Base-by-base conservation (phyloP, 1,284 basidiomycete species). In the Blastosporella zonata region DNA sequence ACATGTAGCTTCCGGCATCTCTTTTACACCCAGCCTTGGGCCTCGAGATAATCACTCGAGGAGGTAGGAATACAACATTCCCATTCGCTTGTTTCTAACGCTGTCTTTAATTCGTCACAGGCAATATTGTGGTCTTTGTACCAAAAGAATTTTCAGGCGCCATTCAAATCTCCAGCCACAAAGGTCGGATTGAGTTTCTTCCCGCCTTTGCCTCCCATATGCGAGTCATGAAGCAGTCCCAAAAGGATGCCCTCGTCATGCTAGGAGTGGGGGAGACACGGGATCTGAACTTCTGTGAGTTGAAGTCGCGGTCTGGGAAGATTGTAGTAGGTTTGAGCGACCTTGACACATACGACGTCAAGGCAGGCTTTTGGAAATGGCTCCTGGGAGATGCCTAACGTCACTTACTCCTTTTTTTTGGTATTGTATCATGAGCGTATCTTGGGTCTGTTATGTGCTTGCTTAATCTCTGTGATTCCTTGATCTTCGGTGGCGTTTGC, bases 301-400 rank as follows among this genome's bases (percentile, higher is more conserved):
- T 72, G 27, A 56, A 48, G 29, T 61, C 69, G n/a, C 61, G 62
- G 15, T 60, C 52, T 36, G 73, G 72, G 10, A 64, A 61, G 39
- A 50, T 74, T 22, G 53, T 69, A 15, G 58, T 75, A 10, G 72
- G 73, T 21, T 47, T 74, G 38, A 65, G 61, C 46, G 71, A 67
- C 15, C 54, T 62, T 45, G 73, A 74, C 50, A 63, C 48, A 17
- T 65, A 64, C 37, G 55, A 59, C 18, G 55, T 62, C 12, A 57
- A 61, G 43, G 52, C 53, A 17, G 65, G 70, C 6, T 64, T 74
- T 40, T 72, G 71, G 72, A 57, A 67, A 51, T 67, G 64, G 52
- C 43, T 73, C 10, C 38, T 40, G 5, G 23, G 42, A 5, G 21
- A 12, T 1, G 37, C 27, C 9, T 42, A 42, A 10, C 27, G 27